phyloP scores from a whole-genome alignment of 768 basidiomycete species.

The Mycena leptocephala region DNA sequence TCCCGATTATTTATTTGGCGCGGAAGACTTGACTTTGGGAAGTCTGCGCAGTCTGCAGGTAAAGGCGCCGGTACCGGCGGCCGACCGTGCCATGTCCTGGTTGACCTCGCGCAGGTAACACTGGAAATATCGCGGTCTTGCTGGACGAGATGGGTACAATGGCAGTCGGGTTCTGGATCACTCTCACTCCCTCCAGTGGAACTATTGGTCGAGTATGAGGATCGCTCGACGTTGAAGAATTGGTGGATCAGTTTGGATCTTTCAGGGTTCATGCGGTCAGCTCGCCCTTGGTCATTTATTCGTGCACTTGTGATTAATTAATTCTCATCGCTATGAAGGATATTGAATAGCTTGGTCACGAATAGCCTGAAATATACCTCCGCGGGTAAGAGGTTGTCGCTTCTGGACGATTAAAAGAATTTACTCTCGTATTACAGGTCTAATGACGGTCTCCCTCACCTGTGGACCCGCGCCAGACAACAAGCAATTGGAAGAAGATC shows the following conservation, averaged over 20 bases:
- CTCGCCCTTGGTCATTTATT: background rate
- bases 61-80: background rate
- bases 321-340: background rate
- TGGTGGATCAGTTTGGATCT: constrained; percentile 25
- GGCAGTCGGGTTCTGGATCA: background rate
- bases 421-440: background rate
- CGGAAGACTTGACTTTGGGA: constrained; percentile 29
- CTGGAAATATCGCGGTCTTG: background rate
- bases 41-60: background rate
- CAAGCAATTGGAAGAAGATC: background rate
- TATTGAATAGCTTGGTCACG: constrained; percentile 28
- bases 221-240: constrained; percentile 12
- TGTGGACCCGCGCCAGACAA: background rate
- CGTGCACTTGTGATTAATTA: too few relatives aligned
- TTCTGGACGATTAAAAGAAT: background rate
- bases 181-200: background rate
- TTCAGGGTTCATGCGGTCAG: constrained; percentile 21
- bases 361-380: constrained; percentile 23
- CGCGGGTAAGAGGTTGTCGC: background rate
- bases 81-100: background rate
- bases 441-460: constrained; percentile 13
- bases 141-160: constrained; percentile 21
- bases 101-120: constrained; percentile 20
- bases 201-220: constrained; percentile 21
- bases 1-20: background rate